These are phyloP conservation scores for Scheffersomyces spartinae DNA, from an alignment of 805 yeast genomes.

Conservation along the genomic window DNA sequence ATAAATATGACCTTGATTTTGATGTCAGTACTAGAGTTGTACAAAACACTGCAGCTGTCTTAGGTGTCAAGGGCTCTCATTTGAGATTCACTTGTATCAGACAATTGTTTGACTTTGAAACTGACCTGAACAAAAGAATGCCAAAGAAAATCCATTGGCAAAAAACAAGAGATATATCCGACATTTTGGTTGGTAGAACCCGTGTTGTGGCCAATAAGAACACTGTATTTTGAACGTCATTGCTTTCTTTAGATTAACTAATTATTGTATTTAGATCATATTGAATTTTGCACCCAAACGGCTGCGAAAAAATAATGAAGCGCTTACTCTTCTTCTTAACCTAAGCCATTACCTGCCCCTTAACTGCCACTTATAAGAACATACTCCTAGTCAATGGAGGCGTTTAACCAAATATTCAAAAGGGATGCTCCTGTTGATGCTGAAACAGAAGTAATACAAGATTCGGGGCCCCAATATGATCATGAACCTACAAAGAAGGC, in stretches of 20 bases:
- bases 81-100: conserved; percentile 64
- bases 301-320: neutral
- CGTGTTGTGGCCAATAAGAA: conserved; percentile 5
- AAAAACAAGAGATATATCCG: conserved; percentile 62
- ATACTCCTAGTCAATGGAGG: neutral
- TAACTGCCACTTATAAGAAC: neutral
- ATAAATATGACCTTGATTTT: too few relatives aligned
- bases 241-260: neutral
- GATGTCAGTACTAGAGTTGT: too few relatives aligned
- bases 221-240: neutral
- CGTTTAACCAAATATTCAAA: neutral
- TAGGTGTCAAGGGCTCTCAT: conserved; percentile 75
- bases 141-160: conserved; percentile 86
- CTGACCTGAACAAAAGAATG: conserved; percentile 70
- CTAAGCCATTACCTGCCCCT: neutral
- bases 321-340: neutral
- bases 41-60: conserved; percentile 57
- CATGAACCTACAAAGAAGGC: too few relatives aligned
- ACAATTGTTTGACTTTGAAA: conserved; percentile 75
- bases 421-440: neutral
- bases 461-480: too few relatives aligned
- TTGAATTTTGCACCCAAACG: neutral
- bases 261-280: conserved; percentile 2
- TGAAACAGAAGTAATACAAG: neutral
- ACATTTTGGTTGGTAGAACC: conserved; percentile 68